Percentiles rank a stretch among this genome's conserved stretches.
These are phyloP conservation scores for Cutaneotrichosporon dermatis DNA, from an alignment of 1,284 basidiomycete genomes.

Conservation along the genomic window DNA sequence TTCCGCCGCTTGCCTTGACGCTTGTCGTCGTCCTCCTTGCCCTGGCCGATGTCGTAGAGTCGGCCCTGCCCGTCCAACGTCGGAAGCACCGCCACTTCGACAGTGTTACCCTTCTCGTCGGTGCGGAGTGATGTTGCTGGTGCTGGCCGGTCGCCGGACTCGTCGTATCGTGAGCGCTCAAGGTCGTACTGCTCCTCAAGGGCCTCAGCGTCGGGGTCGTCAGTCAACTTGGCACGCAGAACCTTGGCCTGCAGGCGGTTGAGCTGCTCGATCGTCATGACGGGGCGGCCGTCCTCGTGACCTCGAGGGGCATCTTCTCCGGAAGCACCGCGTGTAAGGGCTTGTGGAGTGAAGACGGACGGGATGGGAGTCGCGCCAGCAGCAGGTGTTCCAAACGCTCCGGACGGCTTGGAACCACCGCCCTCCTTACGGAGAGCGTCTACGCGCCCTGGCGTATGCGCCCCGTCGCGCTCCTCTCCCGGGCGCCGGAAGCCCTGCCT, in stretches of 20 bases:
- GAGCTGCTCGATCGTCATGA: conserved; percentile 57
- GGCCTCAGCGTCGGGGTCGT: conserved; percentile 62
- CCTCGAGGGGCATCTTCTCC: conserved; percentile 4
- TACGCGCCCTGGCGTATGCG: conserved; percentile 18
- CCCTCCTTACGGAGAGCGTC: conserved; percentile 37
- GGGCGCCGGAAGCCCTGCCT: conserved; percentile 75
- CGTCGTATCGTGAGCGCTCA: conserved; percentile 53
- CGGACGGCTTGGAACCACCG: conserved; percentile 12
- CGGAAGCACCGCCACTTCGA: conserved; percentile 74
- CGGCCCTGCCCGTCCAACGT: conserved; percentile 81
- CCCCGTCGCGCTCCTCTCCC: conserved; percentile 54
- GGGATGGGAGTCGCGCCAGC: conserved; percentile 68
- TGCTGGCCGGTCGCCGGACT: conserved; percentile 21
- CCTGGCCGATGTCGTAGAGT: conserved; percentile 84
- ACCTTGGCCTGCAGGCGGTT: conserved; percentile 93
- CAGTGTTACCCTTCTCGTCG: conserved; percentile 33
- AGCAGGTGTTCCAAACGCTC: not conserved
- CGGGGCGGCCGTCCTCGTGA: conserved; percentile 18
- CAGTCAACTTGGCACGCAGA: conserved; percentile 80
- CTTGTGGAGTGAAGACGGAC: conserved; percentile 74
- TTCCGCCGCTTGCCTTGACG: conserved; percentile 56
- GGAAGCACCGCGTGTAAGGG: conserved; percentile 30
- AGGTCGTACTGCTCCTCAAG: conserved; percentile 80
- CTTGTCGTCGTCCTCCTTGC: conserved; percentile 47
- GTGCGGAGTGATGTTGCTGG: conserved; percentile 13